Conservation (phyloP, 148 eudicot species). For the Persicaria maculosa region DNA sequence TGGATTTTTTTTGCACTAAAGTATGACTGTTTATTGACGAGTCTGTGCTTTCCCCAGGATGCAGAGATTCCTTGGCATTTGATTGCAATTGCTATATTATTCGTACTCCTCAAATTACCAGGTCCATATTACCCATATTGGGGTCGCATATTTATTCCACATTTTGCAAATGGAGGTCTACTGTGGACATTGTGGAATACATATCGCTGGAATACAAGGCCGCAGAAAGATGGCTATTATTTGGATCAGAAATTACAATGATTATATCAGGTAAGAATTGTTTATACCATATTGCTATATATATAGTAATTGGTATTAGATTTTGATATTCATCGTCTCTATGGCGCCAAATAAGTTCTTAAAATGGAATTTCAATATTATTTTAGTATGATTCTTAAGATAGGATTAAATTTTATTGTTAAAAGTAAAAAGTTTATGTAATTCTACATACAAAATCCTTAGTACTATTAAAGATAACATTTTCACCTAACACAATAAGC, state of each 20-base stretch:
- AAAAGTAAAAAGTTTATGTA: too few relatives aligned
- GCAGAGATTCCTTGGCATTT: conserved; percentile 82
- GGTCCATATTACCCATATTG: conserved; percentile 82
- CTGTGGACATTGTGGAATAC: conserved; percentile 51
- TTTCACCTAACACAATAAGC: too few relatives aligned
- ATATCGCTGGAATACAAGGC: conserved; percentile 46
- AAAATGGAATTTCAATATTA: too few relatives aligned
- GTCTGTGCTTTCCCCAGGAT: conserved; percentile 29
- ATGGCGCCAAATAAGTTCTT: too few relatives aligned
- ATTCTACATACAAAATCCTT: too few relatives aligned
- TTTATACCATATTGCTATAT: too few relatives aligned
- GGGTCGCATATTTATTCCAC: conserved; percentile 77
- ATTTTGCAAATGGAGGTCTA: conserved; percentile 72
- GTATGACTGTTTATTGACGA: neutral
- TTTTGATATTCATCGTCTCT: too few relatives aligned
- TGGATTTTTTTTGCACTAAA: neutral
- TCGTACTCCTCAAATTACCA: conserved; percentile 61
- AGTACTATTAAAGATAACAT: too few relatives aligned
- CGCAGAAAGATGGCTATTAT: conserved; percentile 16
- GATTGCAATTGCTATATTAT: conserved; percentile 41
- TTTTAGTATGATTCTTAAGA: too few relatives aligned
- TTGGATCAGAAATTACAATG: neutral
- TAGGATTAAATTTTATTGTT: too few relatives aligned
- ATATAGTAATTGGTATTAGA: neutral
- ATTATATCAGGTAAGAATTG: neutral